A percentile compares a stretch with the other conserved stretches of the same genome.
Evolutionary conservation across 306 rosid genomes (phyloP).

Genomic region (Benincasa hispida): DNA sequence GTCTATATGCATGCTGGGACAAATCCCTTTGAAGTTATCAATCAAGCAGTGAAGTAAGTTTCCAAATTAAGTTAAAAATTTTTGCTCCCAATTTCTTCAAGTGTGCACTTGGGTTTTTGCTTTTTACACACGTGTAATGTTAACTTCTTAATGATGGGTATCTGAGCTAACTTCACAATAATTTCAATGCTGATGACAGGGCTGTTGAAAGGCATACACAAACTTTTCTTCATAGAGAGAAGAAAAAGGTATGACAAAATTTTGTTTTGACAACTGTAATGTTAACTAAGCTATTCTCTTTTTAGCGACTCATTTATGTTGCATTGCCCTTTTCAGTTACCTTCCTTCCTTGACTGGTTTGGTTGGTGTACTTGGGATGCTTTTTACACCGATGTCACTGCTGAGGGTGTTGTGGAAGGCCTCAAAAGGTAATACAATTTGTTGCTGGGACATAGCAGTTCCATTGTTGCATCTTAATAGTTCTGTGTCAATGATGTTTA

Average conservation of each 20-base stretch:
- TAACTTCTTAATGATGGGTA: neutral
- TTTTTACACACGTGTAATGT: neutral
- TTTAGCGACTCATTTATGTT: constrained; percentile 7
- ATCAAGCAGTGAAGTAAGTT: constrained; percentile 74
- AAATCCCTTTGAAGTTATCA: constrained; percentile 84
- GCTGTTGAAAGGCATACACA: constrained; percentile 74
- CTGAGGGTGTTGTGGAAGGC: constrained; percentile 86
- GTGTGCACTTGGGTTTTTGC: neutral
- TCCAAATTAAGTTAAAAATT: neutral
- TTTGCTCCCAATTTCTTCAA: neutral
- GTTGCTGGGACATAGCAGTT: neutral
- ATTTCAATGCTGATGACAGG: constrained; percentile 24
- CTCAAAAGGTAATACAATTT: constrained; percentile 50
- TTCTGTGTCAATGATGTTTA: neutral
- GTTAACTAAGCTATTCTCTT: neutral
- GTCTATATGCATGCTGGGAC: constrained; percentile 93
- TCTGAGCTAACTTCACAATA: neutral
- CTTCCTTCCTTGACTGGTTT: constrained; percentile 83
- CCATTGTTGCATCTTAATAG: neutral
- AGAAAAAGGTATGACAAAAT: constrained; percentile 50
- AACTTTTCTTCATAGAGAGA: constrained; percentile 80
- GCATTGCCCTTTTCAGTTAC: constrained; percentile 40
- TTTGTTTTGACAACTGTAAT: neutral
- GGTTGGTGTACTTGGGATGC: constrained; percentile 99
- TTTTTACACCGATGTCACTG: constrained; percentile 89